Evolutionary conservation across 768 basidiomycete species (phyloP), one percentile per base, ranked within the genome.

Genomic region (Kwoniella heveanensis): DNA sequence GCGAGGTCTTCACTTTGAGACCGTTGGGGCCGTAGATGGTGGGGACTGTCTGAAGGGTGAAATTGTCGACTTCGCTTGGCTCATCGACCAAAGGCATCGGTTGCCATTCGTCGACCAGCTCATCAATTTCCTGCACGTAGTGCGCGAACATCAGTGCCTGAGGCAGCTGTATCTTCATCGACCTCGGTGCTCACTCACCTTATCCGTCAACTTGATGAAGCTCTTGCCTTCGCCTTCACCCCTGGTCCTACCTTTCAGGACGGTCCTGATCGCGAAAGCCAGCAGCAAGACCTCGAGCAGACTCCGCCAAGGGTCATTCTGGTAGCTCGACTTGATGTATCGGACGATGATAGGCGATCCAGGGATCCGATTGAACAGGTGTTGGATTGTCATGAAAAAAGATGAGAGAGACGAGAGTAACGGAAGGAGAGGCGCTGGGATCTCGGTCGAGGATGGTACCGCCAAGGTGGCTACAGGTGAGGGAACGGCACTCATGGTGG

Each of bases 71-170:
- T 4, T 81, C 82, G 37, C 90, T 82, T 5, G 89, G 86, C 44
- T 83, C 84, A 29, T 78, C 75, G 2, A 84, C 87, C 9, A 99
- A 85, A 8, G 90, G 87, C 65, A 94, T 91, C 0, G 96, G 96
- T 1, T 82, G 82, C 92, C 93, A 99, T 79, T 98, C 96, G 55
- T 91, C 88, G 1, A 99, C 93, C 26, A 98, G 85, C 76, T 98
- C 96, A 76, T 98, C 88, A 47, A 98, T 86, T 88, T 98, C 96
- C 93, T 96, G 70, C 10, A 32, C 1, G 24, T 27, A 7, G 24
- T 19, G 19, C 15, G 27, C 24, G 9, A 27, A 54, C 15, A 30
- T 29, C 22, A 50, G 25, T 36, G 13, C 24, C 29, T n/a, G n/a
- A n/a, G n/a, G n/a, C n/a, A n/a, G n/a, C n/a, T n/a, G n/a, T n/a